A percentile compares a stretch with the other conserved stretches of the same genome.
phyloP scores from a whole-genome alignment of 352 stramenopile genomes.

The Pythium phragmiticola region DNA sequence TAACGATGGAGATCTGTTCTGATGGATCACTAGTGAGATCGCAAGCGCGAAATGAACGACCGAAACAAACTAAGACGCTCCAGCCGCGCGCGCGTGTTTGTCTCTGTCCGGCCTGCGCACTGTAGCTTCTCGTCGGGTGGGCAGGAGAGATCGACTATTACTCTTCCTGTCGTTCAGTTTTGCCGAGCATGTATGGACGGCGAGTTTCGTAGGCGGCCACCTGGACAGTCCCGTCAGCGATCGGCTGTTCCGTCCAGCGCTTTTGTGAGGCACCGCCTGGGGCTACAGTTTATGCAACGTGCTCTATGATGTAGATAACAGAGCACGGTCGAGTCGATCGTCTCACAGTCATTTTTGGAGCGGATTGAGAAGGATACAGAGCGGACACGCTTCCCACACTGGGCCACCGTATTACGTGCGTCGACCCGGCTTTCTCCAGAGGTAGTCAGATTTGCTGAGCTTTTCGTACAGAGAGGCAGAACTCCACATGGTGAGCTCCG shows the following conservation, averaged over 20 bases:
- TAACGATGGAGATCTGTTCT: neutral
- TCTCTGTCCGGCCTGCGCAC: no score
- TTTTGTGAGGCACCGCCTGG: no score
- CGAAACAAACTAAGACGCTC: no score
- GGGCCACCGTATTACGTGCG: neutral
- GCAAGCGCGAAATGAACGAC: neutral
- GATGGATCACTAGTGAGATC: constrained; percentile 4
- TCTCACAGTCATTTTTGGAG: no score
- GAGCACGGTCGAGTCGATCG: no score
- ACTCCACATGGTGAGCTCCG: constrained; percentile 2
- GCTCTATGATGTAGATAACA: no score
- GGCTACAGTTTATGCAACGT: no score
- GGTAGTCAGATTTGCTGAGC: neutral
- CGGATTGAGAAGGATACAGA: neutral
- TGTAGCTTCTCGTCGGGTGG: no score
- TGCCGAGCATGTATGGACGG: neutral
- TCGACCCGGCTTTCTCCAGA: constrained; percentile 9
- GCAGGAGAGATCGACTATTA: neutral
- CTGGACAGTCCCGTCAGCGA: constrained; percentile 10
- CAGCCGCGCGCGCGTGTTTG: no score
- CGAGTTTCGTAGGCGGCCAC: neutral
- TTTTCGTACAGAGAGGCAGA: constrained; percentile 4
- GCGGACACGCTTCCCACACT: no score
- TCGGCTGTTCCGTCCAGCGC: neutral
- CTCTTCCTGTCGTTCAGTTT: neutral